Evolutionary conservation across 2,329 filamentous ascomycete genomes (phyloP).

Genomic region (Fulvia fulva): DNA sequence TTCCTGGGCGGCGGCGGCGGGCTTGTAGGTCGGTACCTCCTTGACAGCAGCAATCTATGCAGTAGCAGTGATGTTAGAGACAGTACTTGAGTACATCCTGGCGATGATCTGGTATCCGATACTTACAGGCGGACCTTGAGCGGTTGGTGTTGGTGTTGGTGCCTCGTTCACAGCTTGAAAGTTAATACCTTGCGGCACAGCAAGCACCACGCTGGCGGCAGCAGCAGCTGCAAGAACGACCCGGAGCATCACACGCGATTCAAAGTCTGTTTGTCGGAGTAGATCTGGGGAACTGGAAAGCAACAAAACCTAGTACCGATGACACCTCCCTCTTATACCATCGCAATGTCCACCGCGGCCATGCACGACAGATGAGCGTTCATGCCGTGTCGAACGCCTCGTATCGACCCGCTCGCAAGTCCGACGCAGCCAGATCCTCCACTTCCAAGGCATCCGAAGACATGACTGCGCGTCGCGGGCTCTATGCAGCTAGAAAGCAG

Average conservation of each 20-base stretch:
- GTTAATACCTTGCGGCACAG: constrained; percentile 23
- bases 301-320: background rate
- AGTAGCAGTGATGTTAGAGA: background rate
- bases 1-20: constrained; percentile 9
- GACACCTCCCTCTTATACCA: background rate
- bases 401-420: background rate
- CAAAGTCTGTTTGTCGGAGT: background rate
- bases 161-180: constrained; percentile 18
- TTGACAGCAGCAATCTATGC: constrained; percentile 3
- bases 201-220: constrained; percentile 14
- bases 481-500: background rate
- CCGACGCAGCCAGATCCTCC: background rate
- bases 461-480: background rate
- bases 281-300: background rate
- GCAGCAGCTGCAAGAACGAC: constrained; percentile 9
- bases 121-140: constrained; percentile 10
- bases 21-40: constrained; percentile 10
- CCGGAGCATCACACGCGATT: constrained; percentile 6
- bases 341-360: background rate
- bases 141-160: constrained; percentile 8
- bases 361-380: background rate
- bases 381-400: background rate
- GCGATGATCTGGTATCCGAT: background rate
- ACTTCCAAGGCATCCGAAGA: background rate
- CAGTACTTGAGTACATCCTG: background rate